Evolutionary conservation across 257 asterid species (phyloP), one percentile per base, ranked within the genome.

Genomic region (Plantago major): DNA sequence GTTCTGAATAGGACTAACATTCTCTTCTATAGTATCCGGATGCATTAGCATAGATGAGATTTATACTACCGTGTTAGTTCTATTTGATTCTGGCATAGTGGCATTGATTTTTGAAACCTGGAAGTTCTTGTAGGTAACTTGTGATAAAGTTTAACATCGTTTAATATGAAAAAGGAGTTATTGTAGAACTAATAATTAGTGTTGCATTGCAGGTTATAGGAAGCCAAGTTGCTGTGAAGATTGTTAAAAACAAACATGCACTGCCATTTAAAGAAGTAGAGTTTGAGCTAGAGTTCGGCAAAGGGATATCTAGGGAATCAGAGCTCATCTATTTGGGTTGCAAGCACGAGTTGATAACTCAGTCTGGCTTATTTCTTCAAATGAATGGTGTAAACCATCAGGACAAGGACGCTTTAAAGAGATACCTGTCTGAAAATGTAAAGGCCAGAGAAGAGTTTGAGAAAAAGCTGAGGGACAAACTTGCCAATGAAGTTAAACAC

Each of bases 181-280:
- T 51, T 64, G 11, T 33, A 42, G 1, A 38, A 37, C 9, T 18
- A 10, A 28, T 42, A 28, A 54, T 67, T 46, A 53, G 54, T 38
- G 66, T 58, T 63, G 40, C 61, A 58, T 33, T 63, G 75, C 82
- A 88, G 98, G 67, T 85, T 13, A 47, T 79, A 62, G 98, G 95
- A 69, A 91, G 87, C 81, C 90, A 79, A 84, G 89, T 91, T 37
- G 13, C 64, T 2, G 96, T 88, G 65, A 91, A 91, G 88, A 86
- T 91, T 47, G 92, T 91, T 48, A 91, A 91, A 81, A 91, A 88
- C 82, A 91, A 91, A 73, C 98, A 85, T 33, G 96, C 98, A 1
- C 92, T 95, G 72, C 98, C 98, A 18, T 88, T 88, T 60, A 84
- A 72, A 79, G 83, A 79, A 7, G 95, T 83, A 5, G 83, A 82